Percentiles rank a stretch among this genome's conserved stretches.
Evolutionary conservation across 176 grass and related monocot genomes (phyloP).

Genomic region (Oryza brachyantha): DNA sequence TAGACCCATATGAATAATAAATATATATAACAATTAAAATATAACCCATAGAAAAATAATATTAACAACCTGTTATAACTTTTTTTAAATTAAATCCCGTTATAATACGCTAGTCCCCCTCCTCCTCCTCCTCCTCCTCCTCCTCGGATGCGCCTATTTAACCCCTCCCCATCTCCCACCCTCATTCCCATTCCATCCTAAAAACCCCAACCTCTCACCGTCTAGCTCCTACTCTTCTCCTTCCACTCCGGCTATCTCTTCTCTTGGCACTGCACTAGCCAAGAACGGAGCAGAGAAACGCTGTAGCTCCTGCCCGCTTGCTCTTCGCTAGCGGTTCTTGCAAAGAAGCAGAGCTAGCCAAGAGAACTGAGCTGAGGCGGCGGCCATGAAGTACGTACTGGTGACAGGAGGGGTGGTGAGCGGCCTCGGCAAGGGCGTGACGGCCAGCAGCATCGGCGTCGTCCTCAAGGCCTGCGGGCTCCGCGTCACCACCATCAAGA

Average conservation of each 20-base stretch:
- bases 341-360: not conserved
- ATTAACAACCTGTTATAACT: too few species aligned
- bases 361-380: not conserved
- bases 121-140: too few species aligned
- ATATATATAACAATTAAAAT: too few species aligned
- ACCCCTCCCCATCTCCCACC: too few species aligned
- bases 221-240: not conserved
- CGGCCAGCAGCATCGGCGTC: conserved; percentile 91
- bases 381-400: conserved; percentile 88
- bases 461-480: conserved; percentile 82
- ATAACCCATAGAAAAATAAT: too few species aligned
- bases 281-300: not conserved
- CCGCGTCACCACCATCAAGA: conserved; percentile 92
- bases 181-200: too few species aligned
- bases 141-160: too few species aligned
- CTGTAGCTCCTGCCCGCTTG: not conserved
- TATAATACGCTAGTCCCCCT: too few species aligned
- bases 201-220: not conserved
- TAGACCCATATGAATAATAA: too few species aligned
- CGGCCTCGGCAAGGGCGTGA: conserved; percentile 93
- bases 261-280: conserved; percentile 1
- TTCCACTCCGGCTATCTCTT: not conserved
- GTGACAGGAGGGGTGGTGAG: conserved; percentile 94
- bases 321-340: not conserved
- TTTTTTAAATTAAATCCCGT: too few species aligned